These are phyloP conservation scores for Mycena amicta DNA, from an alignment of 768 basidiomycete species.

Conservation along the genomic window DNA sequence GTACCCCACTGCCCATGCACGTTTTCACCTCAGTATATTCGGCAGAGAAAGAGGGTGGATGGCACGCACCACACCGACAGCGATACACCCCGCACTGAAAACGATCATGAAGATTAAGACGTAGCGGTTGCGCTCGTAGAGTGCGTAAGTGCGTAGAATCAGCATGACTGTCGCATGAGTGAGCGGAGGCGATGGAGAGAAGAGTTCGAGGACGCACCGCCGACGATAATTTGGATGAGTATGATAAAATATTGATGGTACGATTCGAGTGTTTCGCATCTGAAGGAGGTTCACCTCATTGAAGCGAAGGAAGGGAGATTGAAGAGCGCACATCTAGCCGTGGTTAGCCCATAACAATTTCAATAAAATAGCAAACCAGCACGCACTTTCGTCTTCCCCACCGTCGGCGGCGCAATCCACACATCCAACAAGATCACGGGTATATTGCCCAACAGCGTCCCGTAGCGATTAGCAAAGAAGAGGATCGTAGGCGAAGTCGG, in stretches of 20 bases:
- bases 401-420: conserved; percentile 17
- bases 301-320: neutral
- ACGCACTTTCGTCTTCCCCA: conserved; percentile 2
- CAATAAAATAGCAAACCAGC: neutral
- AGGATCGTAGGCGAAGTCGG: conserved; percentile 27
- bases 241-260: conserved; percentile 15
- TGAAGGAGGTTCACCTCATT: neutral
- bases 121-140: conserved; percentile 5
- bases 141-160: conserved; percentile 14
- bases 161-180: conserved; percentile 5
- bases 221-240: conserved; percentile 5
- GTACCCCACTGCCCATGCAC: conserved; percentile 2
- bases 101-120: conserved; percentile 1
- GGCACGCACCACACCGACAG: conserved; percentile 6
- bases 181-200: neutral
- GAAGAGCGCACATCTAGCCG: neutral
- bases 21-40: neutral
- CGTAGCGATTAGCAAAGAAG: conserved; percentile 41
- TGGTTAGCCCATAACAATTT: neutral
- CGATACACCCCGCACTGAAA: neutral
- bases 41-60: neutral
- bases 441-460: conserved; percentile 33
- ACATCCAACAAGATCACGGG: conserved; percentile 31
- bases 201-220: conserved; percentile 2
- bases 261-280: neutral